Evolutionary conservation across 208 protist genomes (phyloP).

Genomic region (Angomonas deanei): DNA sequence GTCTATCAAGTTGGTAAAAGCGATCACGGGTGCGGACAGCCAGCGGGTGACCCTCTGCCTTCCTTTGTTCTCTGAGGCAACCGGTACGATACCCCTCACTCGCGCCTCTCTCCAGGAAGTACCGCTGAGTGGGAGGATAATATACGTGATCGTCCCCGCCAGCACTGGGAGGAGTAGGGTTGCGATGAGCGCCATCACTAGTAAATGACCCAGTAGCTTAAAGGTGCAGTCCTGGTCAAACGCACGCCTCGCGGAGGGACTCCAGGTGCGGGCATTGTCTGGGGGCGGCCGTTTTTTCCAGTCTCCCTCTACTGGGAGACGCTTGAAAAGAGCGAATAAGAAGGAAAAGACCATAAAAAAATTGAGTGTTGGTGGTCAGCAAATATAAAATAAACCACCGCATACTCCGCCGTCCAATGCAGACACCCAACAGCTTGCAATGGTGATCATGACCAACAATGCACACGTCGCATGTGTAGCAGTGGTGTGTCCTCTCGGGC

Average conservation of each 20-base stretch:
- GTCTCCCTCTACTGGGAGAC: conserved; percentile 18
- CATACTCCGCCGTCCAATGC: conserved; percentile 62
- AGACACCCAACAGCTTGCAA: conserved; percentile 68
- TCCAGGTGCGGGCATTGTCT: conserved; percentile 4
- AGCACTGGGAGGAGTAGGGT: conserved; percentile 15
- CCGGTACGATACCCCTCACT: conserved; percentile 7
- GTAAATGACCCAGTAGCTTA: conserved; percentile 12
- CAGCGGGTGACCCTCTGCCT: too few species aligned
- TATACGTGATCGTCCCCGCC: conserved; percentile 18
- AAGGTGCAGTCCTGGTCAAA: conserved; percentile 19
- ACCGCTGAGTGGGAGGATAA: conserved; percentile 21
- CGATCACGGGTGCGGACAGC: too few species aligned
- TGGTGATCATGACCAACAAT: conserved; percentile 83
- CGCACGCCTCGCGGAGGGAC: neutral
- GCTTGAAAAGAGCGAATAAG: conserved; percentile 20
- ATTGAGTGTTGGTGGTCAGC: conserved; percentile 18
- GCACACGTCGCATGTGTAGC: conserved; percentile 77
- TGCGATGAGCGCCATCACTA: conserved; percentile 17
- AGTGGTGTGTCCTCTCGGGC: conserved; percentile 60
- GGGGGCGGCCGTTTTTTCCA: conserved; percentile 13
- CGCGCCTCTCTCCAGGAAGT: conserved; percentile 27
- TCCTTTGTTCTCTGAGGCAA: too few species aligned
- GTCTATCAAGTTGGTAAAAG: too few species aligned
- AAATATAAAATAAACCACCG: conserved; percentile 79
- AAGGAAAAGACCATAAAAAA: conserved; percentile 29